Evolutionary conservation across 2,329 filamentous ascomycete species (phyloP).

Genomic region (Fusarium xylarioides): DNA sequence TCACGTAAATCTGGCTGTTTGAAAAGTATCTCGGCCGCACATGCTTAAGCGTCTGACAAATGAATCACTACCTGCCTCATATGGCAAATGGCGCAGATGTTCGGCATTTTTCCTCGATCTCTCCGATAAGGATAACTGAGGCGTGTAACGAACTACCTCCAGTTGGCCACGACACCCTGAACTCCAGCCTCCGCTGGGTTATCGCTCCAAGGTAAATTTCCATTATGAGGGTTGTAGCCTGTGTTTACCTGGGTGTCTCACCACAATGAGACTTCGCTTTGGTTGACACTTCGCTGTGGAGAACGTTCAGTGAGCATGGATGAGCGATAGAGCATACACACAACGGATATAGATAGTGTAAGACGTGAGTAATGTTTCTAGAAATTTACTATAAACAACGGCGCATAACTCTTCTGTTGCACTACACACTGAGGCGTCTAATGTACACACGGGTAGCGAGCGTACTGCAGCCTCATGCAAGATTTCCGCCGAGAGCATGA

Average conservation of each 20-base stretch:
- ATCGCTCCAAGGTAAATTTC: background rate
- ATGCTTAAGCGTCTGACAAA: background rate
- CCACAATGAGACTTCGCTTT: background rate
- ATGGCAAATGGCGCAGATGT: background rate
- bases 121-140: background rate
- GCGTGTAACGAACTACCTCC: background rate
- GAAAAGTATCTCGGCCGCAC: background rate
- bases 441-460: slow-evolving; percentile 16
- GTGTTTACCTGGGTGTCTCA: background rate
- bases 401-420: slow-evolving; percentile 30
- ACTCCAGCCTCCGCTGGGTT: background rate
- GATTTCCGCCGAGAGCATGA: slow-evolving; percentile 42
- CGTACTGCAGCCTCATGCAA: slow-evolving; percentile 42
- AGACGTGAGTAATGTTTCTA: slow-evolving; percentile 27
- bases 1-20: background rate
- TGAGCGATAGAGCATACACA: slow-evolving; percentile 14
- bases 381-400: slow-evolving; percentile 11
- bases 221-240: background rate
- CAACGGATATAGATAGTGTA: background rate
- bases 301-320: background rate
- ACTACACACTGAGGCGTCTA: slow-evolving; percentile 27
- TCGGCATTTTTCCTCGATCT: background rate
- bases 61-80: slow-evolving; percentile 6
- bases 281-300: background rate
- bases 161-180: background rate